Percentiles rank a stretch among this genome's conserved stretches.
phyloP scores from a whole-genome alignment of 2,329 filamentous ascomycete genomes.

The Xylariomycetidae sp. region DNA sequence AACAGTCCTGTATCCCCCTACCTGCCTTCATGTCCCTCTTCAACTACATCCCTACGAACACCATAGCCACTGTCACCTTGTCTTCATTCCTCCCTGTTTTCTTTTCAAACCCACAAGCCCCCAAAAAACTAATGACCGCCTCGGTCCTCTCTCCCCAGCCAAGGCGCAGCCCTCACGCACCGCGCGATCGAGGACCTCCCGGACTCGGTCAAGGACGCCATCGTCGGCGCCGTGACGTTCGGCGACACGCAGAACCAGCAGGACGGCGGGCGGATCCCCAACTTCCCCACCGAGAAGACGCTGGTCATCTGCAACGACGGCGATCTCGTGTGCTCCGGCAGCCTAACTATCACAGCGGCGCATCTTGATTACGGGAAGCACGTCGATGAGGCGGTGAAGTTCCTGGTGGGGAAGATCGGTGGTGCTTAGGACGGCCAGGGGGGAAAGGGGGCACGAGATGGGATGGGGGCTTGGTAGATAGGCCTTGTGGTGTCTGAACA shows the following conservation, averaged over 20 bases:
- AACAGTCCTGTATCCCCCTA: too few species aligned
- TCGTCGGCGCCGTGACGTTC: conserved; percentile 37
- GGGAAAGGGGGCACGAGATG: too few species aligned
- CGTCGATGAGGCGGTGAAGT: conserved; percentile 8
- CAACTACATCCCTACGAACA: too few species aligned
- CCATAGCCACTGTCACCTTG: too few species aligned
- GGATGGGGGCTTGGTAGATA: too few species aligned
- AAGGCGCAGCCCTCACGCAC: conserved; percentile 42
- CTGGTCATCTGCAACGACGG: conserved; percentile 44
- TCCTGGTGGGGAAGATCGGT: conserved; percentile 11
- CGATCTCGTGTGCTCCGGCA: conserved; percentile 47
- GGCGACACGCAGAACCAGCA: conserved; percentile 36
- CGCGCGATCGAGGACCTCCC: conserved; percentile 30
- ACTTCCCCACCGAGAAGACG: conserved; percentile 22
- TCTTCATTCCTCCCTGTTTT: too few species aligned
- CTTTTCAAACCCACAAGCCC: too few species aligned
- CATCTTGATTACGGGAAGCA: conserved; percentile 34
- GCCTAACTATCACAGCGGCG: conserved; percentile 32
- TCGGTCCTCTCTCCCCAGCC: too few species aligned
- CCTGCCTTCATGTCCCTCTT: too few species aligned
- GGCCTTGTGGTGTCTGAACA: too few species aligned
- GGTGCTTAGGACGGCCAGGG: too few species aligned
- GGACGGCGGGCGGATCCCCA: conserved; percentile 27
- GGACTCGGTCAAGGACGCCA: conserved; percentile 19
- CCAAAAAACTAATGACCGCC: too few species aligned